phyloP scores from a whole-genome alignment of 805 yeast species.

The Nakazawaea populi region DNA sequence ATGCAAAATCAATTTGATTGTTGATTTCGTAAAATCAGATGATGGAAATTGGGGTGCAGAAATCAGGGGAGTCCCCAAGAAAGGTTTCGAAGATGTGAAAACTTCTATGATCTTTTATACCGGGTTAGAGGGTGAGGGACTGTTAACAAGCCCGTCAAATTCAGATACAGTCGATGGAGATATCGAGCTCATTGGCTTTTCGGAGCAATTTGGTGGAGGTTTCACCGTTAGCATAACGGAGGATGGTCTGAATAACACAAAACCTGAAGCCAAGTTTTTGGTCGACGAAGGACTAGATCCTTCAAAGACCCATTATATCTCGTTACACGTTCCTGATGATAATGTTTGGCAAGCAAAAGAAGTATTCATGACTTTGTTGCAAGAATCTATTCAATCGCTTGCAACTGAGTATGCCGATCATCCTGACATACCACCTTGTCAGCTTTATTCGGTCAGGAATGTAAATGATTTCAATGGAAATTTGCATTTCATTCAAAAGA shows the following conservation, averaged over 20 bases:
- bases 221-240: constrained; percentile 59
- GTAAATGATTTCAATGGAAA: constrained; percentile 62
- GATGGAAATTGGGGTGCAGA: constrained; percentile 78
- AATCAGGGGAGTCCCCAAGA: constrained; percentile 58
- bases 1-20: constrained; percentile 53
- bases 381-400: constrained; percentile 57
- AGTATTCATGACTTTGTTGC: constrained; percentile 60
- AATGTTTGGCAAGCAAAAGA: constrained; percentile 77
- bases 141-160: constrained; percentile 29
- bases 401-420: constrained; percentile 21
- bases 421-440: constrained; percentile 36
- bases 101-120: constrained; percentile 74
- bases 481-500: constrained; percentile 71
- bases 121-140: constrained; percentile 63
- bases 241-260: constrained; percentile 40
- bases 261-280: constrained; percentile 27
- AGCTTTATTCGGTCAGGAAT: constrained; percentile 52
- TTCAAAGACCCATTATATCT: constrained; percentile 53
- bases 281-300: constrained; percentile 48
- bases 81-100: constrained; percentile 39
- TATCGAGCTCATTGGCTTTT: constrained; percentile 40
- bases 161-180: constrained; percentile 26
- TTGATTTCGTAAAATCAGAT: constrained; percentile 69
- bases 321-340: constrained; percentile 66
- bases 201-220: constrained; percentile 57